Evolutionary conservation across 495 filamentous ascomycete genomes (phyloP).

Genomic region (Sabuloglossum arenarium): DNA sequence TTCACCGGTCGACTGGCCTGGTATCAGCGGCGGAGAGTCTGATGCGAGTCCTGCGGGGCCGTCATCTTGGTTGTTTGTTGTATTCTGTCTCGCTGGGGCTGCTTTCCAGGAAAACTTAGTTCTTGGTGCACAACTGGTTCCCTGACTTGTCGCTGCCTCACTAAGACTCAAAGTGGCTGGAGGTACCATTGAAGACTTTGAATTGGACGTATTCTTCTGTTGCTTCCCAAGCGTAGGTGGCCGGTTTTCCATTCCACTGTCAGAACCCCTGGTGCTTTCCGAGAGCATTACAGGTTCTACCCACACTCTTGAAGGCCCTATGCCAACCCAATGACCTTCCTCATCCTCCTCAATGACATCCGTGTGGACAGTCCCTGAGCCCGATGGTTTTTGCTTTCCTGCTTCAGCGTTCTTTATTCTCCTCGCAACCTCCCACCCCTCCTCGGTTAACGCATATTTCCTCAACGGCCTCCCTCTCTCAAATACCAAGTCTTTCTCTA

Average conservation of each 20-base stretch:
- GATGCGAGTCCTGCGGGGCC: not conserved
- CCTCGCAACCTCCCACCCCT: slow-evolving; percentile 59
- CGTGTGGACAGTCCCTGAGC: not conserved
- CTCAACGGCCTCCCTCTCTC: slow-evolving; percentile 45
- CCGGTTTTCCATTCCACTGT: not conserved
- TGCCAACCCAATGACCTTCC: not conserved
- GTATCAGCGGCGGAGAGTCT: not conserved
- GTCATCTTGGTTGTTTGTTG: not conserved
- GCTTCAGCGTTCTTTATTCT: slow-evolving; percentile 32
- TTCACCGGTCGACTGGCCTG: not conserved
- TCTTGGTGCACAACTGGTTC: slow-evolving; percentile 5
- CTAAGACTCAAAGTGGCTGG: not conserved
- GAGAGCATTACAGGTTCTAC: not conserved
- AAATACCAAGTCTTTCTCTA: slow-evolving; percentile 55
- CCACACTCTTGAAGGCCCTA: not conserved
- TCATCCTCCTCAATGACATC: not conserved
- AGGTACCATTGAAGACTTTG: not conserved
- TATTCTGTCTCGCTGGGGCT: not conserved
- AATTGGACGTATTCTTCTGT: not conserved
- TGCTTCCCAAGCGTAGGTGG: not conserved
- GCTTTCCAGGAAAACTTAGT: slow-evolving; percentile 6
- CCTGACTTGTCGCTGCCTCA: not conserved
- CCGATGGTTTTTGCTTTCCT: not conserved
- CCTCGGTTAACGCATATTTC: slow-evolving; percentile 53
- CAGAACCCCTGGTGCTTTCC: too few species aligned